Base-by-base conservation (phyloP, 768 basidiomycete species). In the Leccinum uliginosum region DNA sequence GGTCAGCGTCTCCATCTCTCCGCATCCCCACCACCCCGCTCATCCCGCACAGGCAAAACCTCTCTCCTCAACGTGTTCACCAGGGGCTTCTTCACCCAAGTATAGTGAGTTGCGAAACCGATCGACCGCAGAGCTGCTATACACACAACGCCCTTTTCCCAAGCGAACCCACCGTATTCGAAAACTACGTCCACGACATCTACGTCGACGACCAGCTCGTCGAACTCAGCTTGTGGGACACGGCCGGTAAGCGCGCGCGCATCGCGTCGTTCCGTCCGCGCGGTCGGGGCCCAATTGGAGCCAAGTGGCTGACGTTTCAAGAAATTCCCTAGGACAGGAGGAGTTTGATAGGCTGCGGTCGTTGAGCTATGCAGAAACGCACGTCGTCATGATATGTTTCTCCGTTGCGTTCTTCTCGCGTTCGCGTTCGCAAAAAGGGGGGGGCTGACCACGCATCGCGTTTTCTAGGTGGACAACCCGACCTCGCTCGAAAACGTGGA, bases 401-500 rank as follows among this genome's bases (percentile, higher is more conserved):
- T 96, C 95, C 35, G 93, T 43, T 92, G 60, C 56, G 84, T 75
- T 10, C 30, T 3, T 17, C 30, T 15, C 14, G 6, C 52, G 2
- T 24, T 14, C 27, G 7, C 8, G n/a, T n/a, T n/a, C n/a, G n/a
- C n/a, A n/a, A n/a, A n/a, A n/a, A n/a, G n/a, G n/a, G n/a, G 10
- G 19, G 19, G n/a, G 19, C n/a, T 43, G 17, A 47, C 40, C 17
- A 6, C 23, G 9, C n/a, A 3, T 24, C 23, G 47, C n/a, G n/a
- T n/a, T 27, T n/a, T 29, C 4, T 8, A 91, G 89, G 87, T 96
- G 30, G 96, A 98, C 70, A 94, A 93, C 62, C 96, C 95, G 9
- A 82, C 83, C n/a, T 97, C 94, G 27, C 74, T 98, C 60, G 96
- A 97, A 65, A 98, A 98, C 65, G 86, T 97, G n/a, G 93, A 96